Evolutionary conservation across 2,329 filamentous ascomycete species (phyloP).

Genomic region (Fusarium sp.): DNA sequence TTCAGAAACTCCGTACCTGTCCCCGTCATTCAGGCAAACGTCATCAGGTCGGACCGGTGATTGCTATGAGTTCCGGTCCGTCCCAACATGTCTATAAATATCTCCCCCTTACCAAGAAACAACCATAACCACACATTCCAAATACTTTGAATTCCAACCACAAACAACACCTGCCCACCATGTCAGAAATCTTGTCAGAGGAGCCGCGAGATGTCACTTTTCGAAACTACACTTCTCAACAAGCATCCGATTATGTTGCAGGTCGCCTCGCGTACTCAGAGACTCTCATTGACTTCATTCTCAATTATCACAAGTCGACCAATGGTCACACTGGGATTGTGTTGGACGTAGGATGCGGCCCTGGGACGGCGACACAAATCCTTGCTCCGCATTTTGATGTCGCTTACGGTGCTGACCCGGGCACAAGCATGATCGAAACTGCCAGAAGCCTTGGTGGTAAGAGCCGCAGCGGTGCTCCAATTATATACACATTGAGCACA

Average conservation of each 20-base stretch:
- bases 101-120: no score
- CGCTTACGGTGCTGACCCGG: conserved; percentile 10
- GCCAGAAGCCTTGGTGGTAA: neutral
- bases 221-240: conserved; percentile 7
- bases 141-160: no score
- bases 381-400: conserved; percentile 7
- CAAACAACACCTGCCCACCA: neutral
- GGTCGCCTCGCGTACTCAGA: conserved; percentile 2
- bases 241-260: conserved; percentile 11
- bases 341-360: conserved; percentile 16
- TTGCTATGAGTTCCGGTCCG: no score
- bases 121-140: no score
- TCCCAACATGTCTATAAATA: no score
- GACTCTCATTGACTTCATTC: neutral
- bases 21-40: no score
- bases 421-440: neutral
- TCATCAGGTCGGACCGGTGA: no score
- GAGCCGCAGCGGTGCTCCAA: rapidly evolving
- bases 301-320: neutral
- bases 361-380: conserved; percentile 1
- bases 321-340: neutral
- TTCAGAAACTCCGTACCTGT: no score
- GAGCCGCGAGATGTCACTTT: conserved; percentile 2
- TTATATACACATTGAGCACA: neutral
- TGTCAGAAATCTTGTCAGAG: neutral